Evolutionary conservation across 495 filamentous ascomycete genomes (phyloP).

Genomic region (Penicillium samsonianum): DNA sequence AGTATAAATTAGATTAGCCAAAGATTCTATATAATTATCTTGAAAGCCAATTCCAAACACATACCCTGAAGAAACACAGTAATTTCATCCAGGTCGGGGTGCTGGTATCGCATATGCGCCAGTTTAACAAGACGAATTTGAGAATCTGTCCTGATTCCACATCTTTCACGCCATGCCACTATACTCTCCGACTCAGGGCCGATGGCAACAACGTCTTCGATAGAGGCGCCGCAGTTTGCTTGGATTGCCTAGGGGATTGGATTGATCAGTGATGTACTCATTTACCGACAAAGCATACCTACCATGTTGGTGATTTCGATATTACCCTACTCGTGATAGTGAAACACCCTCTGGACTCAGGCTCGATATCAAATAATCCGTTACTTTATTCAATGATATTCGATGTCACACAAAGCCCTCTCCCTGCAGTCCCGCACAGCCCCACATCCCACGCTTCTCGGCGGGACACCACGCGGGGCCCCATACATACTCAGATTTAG

Average conservation of each 20-base stretch:
- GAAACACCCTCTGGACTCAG: too few species aligned
- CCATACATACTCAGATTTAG: too few species aligned
- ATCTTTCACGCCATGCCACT: constrained; percentile 37
- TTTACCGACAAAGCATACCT: neutral
- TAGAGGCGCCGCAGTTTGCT: constrained; percentile 39
- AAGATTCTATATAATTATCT: too few species aligned
- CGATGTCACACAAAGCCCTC: neutral
- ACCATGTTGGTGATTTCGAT: neutral
- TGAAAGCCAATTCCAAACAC: neutral
- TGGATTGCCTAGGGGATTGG: neutral
- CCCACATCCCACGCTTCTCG: neutral
- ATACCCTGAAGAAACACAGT: constrained; percentile 38
- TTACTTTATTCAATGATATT: too few species aligned
- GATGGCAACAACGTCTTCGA: constrained; percentile 41
- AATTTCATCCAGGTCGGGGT: constrained; percentile 47
- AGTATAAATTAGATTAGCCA: too few species aligned
- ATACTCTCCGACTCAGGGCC: constrained; percentile 32
- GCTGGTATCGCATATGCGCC: constrained; percentile 53
- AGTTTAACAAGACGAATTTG: constrained; percentile 46
- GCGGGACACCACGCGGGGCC: too few species aligned
- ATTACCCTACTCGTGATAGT: too few species aligned
- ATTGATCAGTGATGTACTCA: neutral
- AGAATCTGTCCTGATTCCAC: constrained; percentile 33
- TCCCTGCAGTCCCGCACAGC: neutral
- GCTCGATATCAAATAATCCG: too few species aligned